phyloP scores from a whole-genome alignment of 2,329 filamentous ascomycete species.

The Trichophyton schoenleinii region DNA sequence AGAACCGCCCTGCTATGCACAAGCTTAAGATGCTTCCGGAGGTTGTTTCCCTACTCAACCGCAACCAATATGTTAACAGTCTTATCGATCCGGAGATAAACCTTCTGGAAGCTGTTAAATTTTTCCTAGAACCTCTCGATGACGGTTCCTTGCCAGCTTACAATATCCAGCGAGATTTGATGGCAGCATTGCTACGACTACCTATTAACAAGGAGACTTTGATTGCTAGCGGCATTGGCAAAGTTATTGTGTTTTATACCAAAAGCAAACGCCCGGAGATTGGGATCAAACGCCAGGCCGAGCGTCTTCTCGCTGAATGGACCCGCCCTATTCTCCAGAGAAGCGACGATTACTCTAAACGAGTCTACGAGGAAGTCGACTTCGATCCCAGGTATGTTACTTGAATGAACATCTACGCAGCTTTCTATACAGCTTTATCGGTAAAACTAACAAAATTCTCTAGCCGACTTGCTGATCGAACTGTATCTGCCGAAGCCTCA shows the following conservation, averaged over 20 bases:
- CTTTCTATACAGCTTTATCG: background rate
- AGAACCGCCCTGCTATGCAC: slow-evolving; percentile 69
- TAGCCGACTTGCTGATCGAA: slow-evolving; percentile 28
- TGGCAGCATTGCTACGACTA: slow-evolving; percentile 63
- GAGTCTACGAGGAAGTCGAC: slow-evolving; percentile 45
- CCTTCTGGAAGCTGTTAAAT: slow-evolving; percentile 85
- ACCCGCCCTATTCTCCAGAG: slow-evolving; percentile 86
- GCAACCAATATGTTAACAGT: slow-evolving; percentile 67
- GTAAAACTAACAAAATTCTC: slow-evolving; percentile 10
- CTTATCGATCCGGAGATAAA: slow-evolving; percentile 92
- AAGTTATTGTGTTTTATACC: slow-evolving; percentile 93
- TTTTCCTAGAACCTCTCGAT: slow-evolving; percentile 90
- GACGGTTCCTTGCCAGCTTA: slow-evolving; percentile 91
- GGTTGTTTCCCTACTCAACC: slow-evolving; percentile 76
- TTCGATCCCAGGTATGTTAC: slow-evolving; percentile 45
- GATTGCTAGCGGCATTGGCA: slow-evolving; percentile 84
- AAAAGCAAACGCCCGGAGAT: slow-evolving; percentile 83
- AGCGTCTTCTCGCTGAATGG: slow-evolving; percentile 89
- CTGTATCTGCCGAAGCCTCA: slow-evolving; percentile 25
- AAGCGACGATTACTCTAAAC: slow-evolving; percentile 89
- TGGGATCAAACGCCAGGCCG: slow-evolving; percentile 83
- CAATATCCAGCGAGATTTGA: slow-evolving; percentile 92
- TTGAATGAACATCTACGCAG: background rate
- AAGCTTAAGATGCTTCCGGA: slow-evolving; percentile 91
- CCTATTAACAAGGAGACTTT: slow-evolving; percentile 86